These are phyloP conservation scores for Aureobasidium sp. DNA, from an alignment of 2,329 filamentous ascomycete species.

Conservation along the genomic window DNA sequence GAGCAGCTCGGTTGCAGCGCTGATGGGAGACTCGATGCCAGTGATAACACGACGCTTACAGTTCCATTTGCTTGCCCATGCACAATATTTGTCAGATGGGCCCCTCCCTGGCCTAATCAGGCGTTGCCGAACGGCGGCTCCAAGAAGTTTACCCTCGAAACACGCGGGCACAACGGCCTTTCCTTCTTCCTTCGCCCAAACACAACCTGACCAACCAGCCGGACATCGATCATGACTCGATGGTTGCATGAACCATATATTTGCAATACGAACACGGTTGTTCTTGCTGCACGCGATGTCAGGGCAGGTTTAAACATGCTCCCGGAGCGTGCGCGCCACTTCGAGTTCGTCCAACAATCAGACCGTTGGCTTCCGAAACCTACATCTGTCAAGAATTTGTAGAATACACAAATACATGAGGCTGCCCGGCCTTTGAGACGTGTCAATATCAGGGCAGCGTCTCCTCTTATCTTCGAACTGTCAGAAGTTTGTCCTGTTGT, in stretches of 20 bases:
- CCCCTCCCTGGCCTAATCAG: background rate
- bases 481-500: constrained; percentile 3
- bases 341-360: background rate
- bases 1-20: background rate
- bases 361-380: constrained; percentile 8
- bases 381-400: background rate
- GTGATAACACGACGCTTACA: background rate
- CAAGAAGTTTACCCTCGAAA: constrained; percentile 1
- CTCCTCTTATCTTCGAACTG: background rate
- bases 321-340: background rate
- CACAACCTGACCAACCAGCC: background rate
- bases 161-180: background rate
- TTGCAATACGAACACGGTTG: background rate
- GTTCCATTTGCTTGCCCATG: constrained; percentile 5
- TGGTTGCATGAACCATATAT: background rate
- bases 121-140: background rate
- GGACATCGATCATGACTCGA: background rate
- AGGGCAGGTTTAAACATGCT: background rate
- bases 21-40: background rate
- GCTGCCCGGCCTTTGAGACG: background rate
- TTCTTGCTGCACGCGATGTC: background rate
- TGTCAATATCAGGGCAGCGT: background rate
- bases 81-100: constrained; percentile 10
- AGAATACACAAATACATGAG: constrained; percentile 11
- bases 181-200: background rate